Evolutionary conservation across 2,329 filamentous ascomycete genomes (phyloP).

Genomic region (Diplodia intermedia): DNA sequence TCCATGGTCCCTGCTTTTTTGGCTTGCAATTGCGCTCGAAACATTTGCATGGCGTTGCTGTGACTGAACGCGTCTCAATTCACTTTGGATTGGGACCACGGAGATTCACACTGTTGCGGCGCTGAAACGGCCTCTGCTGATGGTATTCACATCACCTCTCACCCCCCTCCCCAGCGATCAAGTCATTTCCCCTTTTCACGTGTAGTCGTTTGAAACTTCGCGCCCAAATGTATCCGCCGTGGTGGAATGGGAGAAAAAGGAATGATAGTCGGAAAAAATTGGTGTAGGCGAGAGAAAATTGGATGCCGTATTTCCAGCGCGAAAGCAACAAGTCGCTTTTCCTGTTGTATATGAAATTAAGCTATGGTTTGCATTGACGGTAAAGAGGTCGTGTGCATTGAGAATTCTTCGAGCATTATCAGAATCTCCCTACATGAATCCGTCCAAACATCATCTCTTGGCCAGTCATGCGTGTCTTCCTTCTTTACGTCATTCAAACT

Average conservation of each 20-base stretch:
- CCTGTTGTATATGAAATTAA: slow-evolving; percentile 22
- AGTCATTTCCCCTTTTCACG: slow-evolving; percentile 7
- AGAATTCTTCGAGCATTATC: too few relatives aligned
- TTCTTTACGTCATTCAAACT: slow-evolving; percentile 7
- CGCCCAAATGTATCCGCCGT: slow-evolving; percentile 4
- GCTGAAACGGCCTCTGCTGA: slow-evolving; percentile 25
- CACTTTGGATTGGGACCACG: slow-evolving; percentile 13
- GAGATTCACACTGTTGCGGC: slow-evolving; percentile 26
- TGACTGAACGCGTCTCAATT: slow-evolving; percentile 27
- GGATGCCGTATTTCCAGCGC: slow-evolving; percentile 19
- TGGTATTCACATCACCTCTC: slow-evolving; percentile 6
- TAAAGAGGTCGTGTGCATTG: neutral
- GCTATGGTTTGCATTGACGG: slow-evolving; percentile 8
- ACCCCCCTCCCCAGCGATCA: slow-evolving; percentile 1
- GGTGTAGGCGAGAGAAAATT: slow-evolving; percentile 24
- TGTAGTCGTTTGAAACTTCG: slow-evolving; percentile 11
- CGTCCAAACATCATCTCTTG: slow-evolving; percentile 7
- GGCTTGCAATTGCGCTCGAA: slow-evolving; percentile 20
- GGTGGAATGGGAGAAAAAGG: slow-evolving; percentile 3
- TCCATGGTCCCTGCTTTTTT: slow-evolving; percentile 9
- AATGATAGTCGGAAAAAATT: slow-evolving; percentile 11
- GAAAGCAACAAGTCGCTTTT: slow-evolving; percentile 4
- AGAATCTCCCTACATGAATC: neutral
- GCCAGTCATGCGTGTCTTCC: neutral
- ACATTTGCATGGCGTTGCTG: slow-evolving; percentile 28